Conservation (phyloP, 2,329 filamentous ascomycete genomes). For the Pyrenochaeta sp. region DNA sequence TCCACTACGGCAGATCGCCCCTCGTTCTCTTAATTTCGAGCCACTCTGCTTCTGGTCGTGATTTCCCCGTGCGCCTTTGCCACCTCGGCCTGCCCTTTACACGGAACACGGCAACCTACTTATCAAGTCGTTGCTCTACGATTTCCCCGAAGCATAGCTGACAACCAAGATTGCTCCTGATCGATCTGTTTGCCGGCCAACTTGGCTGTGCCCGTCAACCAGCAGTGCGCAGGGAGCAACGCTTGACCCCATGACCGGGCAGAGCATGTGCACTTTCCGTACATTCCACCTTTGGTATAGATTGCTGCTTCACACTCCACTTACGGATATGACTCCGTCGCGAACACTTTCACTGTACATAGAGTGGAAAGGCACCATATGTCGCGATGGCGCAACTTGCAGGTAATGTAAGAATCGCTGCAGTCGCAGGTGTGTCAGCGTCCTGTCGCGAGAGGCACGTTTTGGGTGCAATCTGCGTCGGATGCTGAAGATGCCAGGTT, state of each 20-base stretch:
- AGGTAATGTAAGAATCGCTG: conserved; percentile 7
- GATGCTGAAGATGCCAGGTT: background rate
- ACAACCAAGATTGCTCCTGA: background rate
- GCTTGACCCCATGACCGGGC: background rate
- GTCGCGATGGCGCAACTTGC: conserved; percentile 5
- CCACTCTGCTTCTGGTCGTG: conserved; percentile 17
- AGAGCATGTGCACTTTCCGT: background rate
- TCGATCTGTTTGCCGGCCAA: background rate
- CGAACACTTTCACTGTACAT: conserved; percentile 22
- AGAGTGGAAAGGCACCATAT: conserved; percentile 11
- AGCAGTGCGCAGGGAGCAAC: background rate
- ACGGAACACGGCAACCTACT: conserved; percentile 3
- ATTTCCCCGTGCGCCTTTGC: conserved; percentile 3
- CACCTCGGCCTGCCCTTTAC: conserved; percentile 5
- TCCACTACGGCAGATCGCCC: conserved; percentile 25
- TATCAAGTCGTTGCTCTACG: conserved; percentile 12
- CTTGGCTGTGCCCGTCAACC: background rate
- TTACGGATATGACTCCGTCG: conserved; percentile 26
- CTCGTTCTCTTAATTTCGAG: conserved; percentile 33
- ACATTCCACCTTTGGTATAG: conserved; percentile 5
- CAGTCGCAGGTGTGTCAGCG: background rate
- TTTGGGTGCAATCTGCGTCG: no score
- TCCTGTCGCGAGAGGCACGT: no score
- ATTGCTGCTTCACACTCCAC: conserved; percentile 22
- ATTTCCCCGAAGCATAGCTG: background rate